Percentiles rank a stretch among this genome's conserved stretches.
phyloP scores from a whole-genome alignment of 2,329 filamentous ascomycete genomes.

The Cercospora janseana region DNA sequence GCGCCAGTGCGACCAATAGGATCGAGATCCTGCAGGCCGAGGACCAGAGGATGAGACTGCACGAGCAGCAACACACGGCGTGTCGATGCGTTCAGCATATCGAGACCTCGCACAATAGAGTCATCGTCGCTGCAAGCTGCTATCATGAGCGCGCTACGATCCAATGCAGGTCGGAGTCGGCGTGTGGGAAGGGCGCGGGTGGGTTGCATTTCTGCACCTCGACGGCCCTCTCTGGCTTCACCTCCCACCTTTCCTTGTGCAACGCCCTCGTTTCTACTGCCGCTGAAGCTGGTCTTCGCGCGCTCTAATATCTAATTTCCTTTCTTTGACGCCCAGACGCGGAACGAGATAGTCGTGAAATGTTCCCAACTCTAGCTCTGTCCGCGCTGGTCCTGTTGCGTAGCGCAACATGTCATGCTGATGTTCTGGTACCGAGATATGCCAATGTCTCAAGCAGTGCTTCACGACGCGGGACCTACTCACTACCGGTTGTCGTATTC shows the following conservation, averaged over 20 bases:
- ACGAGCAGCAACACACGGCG: conserved; percentile 14
- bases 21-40: background rate
- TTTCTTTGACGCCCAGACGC: background rate
- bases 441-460: background rate
- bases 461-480: background rate
- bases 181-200: background rate
- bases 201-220: background rate
- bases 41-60: conserved; percentile 14
- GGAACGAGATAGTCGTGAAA: conserved; percentile 3
- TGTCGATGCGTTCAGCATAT: conserved; percentile 28
- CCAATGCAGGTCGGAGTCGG: too few relatives aligned
- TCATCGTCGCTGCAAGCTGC: background rate
- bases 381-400: conserved; percentile 20
- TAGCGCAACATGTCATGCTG: conserved; percentile 11
- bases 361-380: conserved; percentile 15
- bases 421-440: conserved; percentile 22
- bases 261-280: conserved; percentile 17
- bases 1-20: background rate
- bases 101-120: conserved; percentile 28
- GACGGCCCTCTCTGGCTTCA: conserved; percentile 7
- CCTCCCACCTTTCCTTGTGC: conserved; percentile 18
- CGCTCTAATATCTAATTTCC: conserved; percentile 20
- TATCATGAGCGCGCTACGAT: background rate
- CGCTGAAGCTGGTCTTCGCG: conserved; percentile 33
- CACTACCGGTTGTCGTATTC: conserved; percentile 1